phyloP scores from a whole-genome alignment of 176 grass and related monocot genomes.

The Eragrostis nindensis region DNA sequence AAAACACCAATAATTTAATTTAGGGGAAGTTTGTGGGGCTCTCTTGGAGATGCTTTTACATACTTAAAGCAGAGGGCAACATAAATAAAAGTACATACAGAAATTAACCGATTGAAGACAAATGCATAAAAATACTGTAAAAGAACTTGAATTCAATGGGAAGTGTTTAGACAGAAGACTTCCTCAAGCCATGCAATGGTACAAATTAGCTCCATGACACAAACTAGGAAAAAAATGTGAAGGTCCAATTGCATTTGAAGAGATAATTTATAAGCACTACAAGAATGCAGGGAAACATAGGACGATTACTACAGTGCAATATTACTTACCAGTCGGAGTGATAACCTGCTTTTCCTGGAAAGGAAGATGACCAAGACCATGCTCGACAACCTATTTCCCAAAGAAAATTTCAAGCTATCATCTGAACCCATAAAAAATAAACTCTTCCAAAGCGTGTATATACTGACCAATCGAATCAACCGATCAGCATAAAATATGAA shows the following conservation, averaged over 20 bases:
- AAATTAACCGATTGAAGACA: background rate
- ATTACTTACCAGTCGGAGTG: slow-evolving; percentile 88
- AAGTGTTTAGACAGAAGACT: background rate
- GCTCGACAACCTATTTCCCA: slow-evolving; percentile 88
- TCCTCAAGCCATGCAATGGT: background rate
- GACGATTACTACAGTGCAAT: background rate
- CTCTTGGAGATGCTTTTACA: too few relatives aligned
- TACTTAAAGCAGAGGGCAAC: background rate
- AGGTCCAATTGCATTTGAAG: background rate
- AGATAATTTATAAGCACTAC: slow-evolving; percentile 16
- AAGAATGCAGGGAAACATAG: background rate
- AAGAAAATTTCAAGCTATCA: slow-evolving; percentile 48
- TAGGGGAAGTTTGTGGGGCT: too few relatives aligned
- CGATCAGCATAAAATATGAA: slow-evolving; percentile 98
- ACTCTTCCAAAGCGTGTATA: slow-evolving; percentile 26
- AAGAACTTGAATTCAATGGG: slow-evolving; percentile 19
- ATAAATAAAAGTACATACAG: background rate
- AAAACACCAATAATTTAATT: too few relatives aligned
- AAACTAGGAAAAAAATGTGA: slow-evolving; percentile 17
- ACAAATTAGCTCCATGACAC: background rate
- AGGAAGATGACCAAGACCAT: slow-evolving; percentile 89
- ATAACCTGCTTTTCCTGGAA: slow-evolving; percentile 91
- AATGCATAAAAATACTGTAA: slow-evolving; percentile 1
- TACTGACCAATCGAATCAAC: slow-evolving; percentile 96
- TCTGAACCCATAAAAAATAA: slow-evolving; percentile 36